phyloP scores from a whole-genome alignment of 768 basidiomycete species.

The Astraeus odoratus region DNA sequence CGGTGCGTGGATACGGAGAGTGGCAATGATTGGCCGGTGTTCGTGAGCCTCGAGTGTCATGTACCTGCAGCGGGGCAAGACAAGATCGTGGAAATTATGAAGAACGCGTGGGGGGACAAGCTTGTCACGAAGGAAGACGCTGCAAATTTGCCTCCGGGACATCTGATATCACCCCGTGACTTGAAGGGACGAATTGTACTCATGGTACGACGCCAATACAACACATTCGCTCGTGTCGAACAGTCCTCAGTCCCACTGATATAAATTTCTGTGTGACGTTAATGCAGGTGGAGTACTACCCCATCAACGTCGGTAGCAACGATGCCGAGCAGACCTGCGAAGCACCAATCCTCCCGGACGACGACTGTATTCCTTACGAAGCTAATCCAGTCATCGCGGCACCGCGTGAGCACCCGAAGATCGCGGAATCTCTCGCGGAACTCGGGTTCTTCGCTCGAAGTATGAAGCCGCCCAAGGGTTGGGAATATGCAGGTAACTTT shows the following conservation, averaged over 20 bases:
- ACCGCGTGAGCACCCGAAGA: conserved; percentile 19
- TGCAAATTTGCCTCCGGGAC: conserved; percentile 19
- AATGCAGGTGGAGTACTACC: conserved; percentile 49
- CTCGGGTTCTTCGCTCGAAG: conserved; percentile 57
- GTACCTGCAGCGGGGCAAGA: conserved; percentile 43
- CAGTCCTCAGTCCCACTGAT: not conserved
- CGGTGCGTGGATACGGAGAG: conserved; percentile 1
- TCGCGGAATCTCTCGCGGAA: conserved; percentile 46
- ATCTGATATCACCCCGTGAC: conserved; percentile 36
- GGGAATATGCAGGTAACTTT: conserved; percentile 35
- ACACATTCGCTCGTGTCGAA: not conserved
- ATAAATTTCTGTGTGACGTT: not conserved
- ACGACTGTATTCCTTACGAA: conserved; percentile 5
- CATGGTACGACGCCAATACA: conserved; percentile 35
- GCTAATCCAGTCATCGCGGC: conserved; percentile 16
- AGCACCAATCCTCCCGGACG: conserved; percentile 5
- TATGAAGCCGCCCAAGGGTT: conserved; percentile 50
- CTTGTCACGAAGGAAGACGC: conserved; percentile 32
- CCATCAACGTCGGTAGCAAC: conserved; percentile 14
- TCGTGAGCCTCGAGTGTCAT: conserved; percentile 60
- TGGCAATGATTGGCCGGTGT: conserved; percentile 44
- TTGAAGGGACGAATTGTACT: conserved; percentile 49
- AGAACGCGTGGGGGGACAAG: conserved; percentile 44
- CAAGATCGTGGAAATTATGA: conserved; percentile 48
- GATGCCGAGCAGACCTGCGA: not conserved